A percentile compares a stretch with the other conserved stretches of the same genome.
phyloP scores from a whole-genome alignment of 805 yeast species.

The Wickerhamomyces rabaulensis region DNA sequence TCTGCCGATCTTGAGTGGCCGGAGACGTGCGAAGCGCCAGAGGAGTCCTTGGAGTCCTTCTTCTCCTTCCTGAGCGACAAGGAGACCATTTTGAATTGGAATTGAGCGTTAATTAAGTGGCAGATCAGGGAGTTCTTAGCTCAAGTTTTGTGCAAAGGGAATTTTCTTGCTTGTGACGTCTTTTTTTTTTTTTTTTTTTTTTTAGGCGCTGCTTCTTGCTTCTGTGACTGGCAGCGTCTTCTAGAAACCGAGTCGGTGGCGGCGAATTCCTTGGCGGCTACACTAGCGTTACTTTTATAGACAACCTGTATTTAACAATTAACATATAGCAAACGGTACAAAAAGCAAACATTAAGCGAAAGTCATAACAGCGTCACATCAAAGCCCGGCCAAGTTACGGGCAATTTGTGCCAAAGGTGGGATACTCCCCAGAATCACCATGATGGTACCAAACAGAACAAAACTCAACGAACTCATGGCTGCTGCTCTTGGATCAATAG shows the following conservation, averaged over 20 bases:
- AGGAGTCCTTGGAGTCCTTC: neutral
- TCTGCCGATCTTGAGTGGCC: neutral
- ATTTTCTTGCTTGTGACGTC: neutral
- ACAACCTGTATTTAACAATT: no score
- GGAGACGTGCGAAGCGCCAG: neutral
- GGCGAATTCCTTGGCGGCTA: neutral
- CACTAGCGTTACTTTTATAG: neutral
- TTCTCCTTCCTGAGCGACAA: neutral
- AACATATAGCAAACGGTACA: neutral
- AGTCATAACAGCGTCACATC: neutral
- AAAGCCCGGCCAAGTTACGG: conserved; percentile 39
- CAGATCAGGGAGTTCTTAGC: neutral
- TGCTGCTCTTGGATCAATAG: conserved; percentile 73
- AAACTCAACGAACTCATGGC: conserved; percentile 71
- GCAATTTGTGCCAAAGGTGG: conserved; percentile 45
- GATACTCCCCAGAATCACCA: conserved; percentile 66
- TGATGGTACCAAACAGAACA: conserved; percentile 64
- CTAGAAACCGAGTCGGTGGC: neutral
- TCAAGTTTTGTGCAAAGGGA: neutral
- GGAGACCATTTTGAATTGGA: neutral
- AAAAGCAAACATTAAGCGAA: neutral
- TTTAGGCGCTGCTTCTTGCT: neutral
- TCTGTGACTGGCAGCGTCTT: neutral
- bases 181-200: no score
- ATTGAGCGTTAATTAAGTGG: neutral